Evolutionary conservation across 1,284 basidiomycete genomes (phyloP).

Genomic region (Serendipita sp.): DNA sequence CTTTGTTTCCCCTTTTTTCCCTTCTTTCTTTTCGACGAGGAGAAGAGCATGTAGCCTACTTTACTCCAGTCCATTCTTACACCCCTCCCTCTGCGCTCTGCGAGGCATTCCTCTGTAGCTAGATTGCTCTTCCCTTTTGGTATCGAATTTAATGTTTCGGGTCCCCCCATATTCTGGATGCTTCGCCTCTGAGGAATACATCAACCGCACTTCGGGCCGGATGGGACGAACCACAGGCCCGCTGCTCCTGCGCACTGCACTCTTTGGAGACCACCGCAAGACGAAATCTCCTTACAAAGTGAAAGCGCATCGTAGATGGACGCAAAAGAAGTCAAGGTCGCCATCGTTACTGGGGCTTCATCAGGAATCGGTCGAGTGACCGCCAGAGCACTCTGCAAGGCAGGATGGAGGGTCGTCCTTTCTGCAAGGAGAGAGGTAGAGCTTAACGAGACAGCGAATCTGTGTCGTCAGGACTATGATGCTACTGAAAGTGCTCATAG

Average conservation of each 20-base stretch:
- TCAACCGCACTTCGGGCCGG: no score
- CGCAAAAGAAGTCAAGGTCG: conserved; percentile 16
- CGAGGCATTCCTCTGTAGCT: conserved; percentile 3
- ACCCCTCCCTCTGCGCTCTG: neutral
- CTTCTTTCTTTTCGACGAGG: neutral
- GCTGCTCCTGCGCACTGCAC: conserved; percentile 95
- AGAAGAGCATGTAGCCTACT: neutral
- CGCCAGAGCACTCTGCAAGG: conserved; percentile 36
- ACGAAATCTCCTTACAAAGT: conserved; percentile 47
- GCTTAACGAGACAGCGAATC: conserved; percentile 40
- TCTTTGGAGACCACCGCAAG: no score
- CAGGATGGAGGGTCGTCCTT: conserved; percentile 46
- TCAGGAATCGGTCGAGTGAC: conserved; percentile 36
- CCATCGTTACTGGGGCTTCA: conserved; percentile 24
- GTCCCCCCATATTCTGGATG: no score
- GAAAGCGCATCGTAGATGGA: neutral
- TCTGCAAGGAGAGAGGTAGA: conserved; percentile 41
- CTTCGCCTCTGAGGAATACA: no score
- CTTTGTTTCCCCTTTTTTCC: neutral
- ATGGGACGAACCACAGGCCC: conserved; percentile 43
- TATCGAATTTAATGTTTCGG: neutral
- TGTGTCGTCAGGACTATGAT: conserved; percentile 24
- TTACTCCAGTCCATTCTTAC: neutral
- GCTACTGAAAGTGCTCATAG: neutral
- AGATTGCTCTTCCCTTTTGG: neutral